phyloP scores from a whole-genome alignment of 371 early-diverging fungal genomes.

The Rhizomucor miehei region DNA sequence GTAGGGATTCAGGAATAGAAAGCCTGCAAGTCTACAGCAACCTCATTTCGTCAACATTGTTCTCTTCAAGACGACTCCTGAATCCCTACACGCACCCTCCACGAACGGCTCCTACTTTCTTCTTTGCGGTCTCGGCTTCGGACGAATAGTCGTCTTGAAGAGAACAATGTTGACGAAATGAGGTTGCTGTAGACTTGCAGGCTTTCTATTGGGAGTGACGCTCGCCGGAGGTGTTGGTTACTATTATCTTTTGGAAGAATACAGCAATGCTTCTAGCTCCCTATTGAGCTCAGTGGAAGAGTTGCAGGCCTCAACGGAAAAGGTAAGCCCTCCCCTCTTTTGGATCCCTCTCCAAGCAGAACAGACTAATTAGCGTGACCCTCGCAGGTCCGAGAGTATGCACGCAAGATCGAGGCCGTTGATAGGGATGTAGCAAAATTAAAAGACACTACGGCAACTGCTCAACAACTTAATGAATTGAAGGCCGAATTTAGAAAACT shows the following conservation, averaged over 20 bases:
- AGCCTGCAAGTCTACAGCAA: slow-evolving; percentile 64
- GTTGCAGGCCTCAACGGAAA: slow-evolving; percentile 72
- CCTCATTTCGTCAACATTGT: background rate
- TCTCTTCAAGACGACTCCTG: slow-evolving; percentile 12
- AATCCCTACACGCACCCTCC: slow-evolving; percentile 22
- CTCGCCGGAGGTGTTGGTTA: slow-evolving; percentile 76
- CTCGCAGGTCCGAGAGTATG: slow-evolving; percentile 68
- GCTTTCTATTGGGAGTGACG: slow-evolving; percentile 77
- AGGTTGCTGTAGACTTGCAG: slow-evolving; percentile 54
- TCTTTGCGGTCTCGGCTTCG: slow-evolving; percentile 10
- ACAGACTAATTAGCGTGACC: background rate
- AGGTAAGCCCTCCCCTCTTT: slow-evolving; percentile 42
- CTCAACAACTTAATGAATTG: slow-evolving; percentile 64
- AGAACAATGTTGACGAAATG: background rate
- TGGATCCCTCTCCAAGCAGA: no score
- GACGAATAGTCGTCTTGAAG: slow-evolving; percentile 6
- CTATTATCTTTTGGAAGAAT: slow-evolving; percentile 79
- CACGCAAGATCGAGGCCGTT: slow-evolving; percentile 71
- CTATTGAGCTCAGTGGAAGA: slow-evolving; percentile 73
- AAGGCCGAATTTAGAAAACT: slow-evolving; percentile 68
- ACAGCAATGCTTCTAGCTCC: slow-evolving; percentile 68
- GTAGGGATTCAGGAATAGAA: slow-evolving; percentile 40
- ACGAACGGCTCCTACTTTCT: slow-evolving; percentile 25
- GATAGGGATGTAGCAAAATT: slow-evolving; percentile 64
- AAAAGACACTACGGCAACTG: slow-evolving; percentile 56